Evolutionary conservation across 768 basidiomycete genomes (phyloP).

Genomic region (Boletus eberwhitei): DNA sequence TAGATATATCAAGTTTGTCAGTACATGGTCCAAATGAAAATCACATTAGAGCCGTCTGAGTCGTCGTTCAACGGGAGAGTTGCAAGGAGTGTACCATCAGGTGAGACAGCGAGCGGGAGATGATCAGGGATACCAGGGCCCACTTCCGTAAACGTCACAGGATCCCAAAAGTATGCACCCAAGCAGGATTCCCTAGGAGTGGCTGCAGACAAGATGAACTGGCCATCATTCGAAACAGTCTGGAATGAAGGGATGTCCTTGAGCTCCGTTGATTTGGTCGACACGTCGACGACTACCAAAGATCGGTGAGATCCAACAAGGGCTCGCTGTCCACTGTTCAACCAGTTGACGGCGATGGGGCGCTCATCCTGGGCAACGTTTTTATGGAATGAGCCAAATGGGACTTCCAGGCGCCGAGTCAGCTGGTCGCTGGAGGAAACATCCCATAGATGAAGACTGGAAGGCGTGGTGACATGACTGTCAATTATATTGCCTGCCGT

Average conservation of each 20-base stretch:
- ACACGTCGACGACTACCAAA: neutral
- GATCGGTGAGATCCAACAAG: conserved; percentile 1
- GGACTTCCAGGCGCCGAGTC: neutral
- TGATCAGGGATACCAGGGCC: neutral
- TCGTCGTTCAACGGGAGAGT: neutral
- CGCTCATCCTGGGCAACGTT: neutral
- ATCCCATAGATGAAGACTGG: neutral
- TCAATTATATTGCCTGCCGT: neutral
- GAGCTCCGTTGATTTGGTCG: neutral
- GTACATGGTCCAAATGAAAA: no score
- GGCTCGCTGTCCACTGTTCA: neutral
- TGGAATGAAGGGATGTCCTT: neutral
- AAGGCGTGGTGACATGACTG: neutral
- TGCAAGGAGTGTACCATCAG: neutral
- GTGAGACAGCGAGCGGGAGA: neutral
- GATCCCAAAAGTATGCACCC: conserved; percentile 4
- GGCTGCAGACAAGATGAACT: neutral
- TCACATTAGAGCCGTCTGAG: neutral
- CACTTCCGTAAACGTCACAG: neutral
- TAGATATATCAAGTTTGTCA: no score
- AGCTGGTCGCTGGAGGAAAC: neutral
- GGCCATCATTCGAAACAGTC: neutral
- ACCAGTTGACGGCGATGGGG: neutral
- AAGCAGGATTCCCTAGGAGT: neutral
- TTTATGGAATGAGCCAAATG: neutral